Base-by-base conservation (phyloP, 1,139 yeast species). In the Zygosaccharomyces sapae region DNA sequence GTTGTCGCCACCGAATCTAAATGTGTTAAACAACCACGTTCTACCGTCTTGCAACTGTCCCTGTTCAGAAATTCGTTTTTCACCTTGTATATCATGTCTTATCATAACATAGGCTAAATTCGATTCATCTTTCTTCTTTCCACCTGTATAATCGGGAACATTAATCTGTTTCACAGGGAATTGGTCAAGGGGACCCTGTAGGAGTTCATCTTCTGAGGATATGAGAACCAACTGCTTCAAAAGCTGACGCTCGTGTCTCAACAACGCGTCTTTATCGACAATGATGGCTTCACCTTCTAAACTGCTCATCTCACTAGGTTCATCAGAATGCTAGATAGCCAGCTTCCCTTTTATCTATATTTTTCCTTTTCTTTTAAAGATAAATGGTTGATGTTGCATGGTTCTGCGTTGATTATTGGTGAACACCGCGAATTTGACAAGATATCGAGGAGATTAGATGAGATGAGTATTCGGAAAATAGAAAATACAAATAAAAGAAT, bases 21-120 rank as follows among this genome's bases (percentile, higher is more conserved):
- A 92, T 0, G 90, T 81, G 51, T 87, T 80, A 56, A 87, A 83
- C 49, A 95, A 75, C 69, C 76, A 92, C 52, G 78, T 76, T 53
- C 97, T 74, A 13, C 80, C 89, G 1, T 86, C 95, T 40, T 63
- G 61, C 48, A 92, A 70, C 44, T 73, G 70, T 7, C 98, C 98
- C 47, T 72, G 60, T 30, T 65, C 72, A 55, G 80, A 82, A 34
- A 92, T 77, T 64, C 92, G 92, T 30, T 70, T 74, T 51, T 82
- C 84, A 19, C 97, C 98, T 45, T 78, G 77, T 4, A 81, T 80
- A 67, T 92, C 97, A 54, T 75, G 83, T 18, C 46, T 44, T n/a
- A 34, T 39, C 55, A 57, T 51, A 6, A 43, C 42, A 36, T 51
- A 56, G 6, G 55, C 54, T 18, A 37, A 37, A 4, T 25, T 38